A percentile compares a stretch with the other conserved stretches of the same genome.
These are phyloP conservation scores for Chalciporus pseudorubinellus DNA, from an alignment of 768 basidiomycete genomes.

Conservation along the genomic window DNA sequence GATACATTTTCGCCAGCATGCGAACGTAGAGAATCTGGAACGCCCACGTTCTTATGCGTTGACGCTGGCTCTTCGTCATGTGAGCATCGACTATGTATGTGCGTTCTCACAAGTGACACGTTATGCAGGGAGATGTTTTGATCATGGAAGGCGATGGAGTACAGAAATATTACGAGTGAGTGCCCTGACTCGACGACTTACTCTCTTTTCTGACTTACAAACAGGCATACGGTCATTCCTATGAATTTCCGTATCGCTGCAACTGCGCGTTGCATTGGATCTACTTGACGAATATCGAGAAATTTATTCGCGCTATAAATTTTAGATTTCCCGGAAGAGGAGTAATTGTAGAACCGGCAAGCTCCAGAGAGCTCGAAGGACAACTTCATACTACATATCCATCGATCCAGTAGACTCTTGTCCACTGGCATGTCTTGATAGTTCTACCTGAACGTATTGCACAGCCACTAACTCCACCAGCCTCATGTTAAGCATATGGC, in stretches of 20 bases:
- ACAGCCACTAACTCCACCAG: constrained; percentile 16
- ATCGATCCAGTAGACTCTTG: not conserved
- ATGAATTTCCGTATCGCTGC: constrained; percentile 77
- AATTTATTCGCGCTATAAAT: not conserved
- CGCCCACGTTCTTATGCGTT: constrained; percentile 37
- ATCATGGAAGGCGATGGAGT: constrained; percentile 73
- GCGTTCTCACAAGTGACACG: constrained; percentile 5
- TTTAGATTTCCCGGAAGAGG: not conserved
- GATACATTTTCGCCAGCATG: constrained; percentile 71
- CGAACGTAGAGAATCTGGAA: constrained; percentile 34
- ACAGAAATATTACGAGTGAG: constrained; percentile 72
- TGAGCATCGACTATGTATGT: constrained; percentile 31
- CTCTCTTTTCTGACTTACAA: constrained; percentile 11
- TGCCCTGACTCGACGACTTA: not conserved
- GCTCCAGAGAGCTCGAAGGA: too few relatives aligned
- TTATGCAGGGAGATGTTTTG: constrained; percentile 66
- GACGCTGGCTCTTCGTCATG: constrained; percentile 65
- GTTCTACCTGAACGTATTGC: not conserved
- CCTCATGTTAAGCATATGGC: too few relatives aligned
- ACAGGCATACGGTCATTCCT: constrained; percentile 73
- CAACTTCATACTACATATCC: not conserved
- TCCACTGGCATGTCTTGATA: too few relatives aligned
- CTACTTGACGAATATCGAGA: constrained; percentile 18
- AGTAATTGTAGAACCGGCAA: not conserved
- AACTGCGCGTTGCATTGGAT: constrained; percentile 65